Evolutionary conservation across 2,329 filamentous ascomycete genomes (phyloP), one percentile per base, ranked within the genome.

Genomic region (Sporothrix luriei): DNA sequence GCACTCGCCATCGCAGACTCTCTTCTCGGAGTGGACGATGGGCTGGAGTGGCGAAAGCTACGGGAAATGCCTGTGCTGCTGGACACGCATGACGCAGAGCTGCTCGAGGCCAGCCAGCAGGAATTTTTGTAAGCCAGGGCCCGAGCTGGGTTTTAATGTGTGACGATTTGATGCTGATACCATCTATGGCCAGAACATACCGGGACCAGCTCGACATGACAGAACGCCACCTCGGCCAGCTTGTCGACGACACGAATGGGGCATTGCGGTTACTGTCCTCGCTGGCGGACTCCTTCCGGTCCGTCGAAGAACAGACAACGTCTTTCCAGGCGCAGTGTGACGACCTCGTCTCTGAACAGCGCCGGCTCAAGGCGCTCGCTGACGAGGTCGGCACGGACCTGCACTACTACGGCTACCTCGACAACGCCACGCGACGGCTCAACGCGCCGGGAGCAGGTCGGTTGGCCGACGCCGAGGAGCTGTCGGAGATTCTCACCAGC

Each of bases 371-470:
- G 72, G 86, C 85, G 73, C 85, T 99, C 54, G 93, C 93, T 2
- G 88, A 96, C 74, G 90, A 93, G 70, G 90, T 99, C 69, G 90
- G 92, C 33, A 91, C 92, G 29, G 96, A 97, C 75, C 83, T 97
- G n/a, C 90, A 94, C 76, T 97, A 97, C 79, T 99, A 99, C 78
- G 88, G 91, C 24, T 97, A 97, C 77, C 85, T 99, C 6, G 95
- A 99, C 73, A 93, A 90, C 61, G 93, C 94, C 71, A 97, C 93
- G 0, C 87, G 94, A 69, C 87, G 93, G 16, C 87, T 99, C 70
- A 98, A 98, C 82, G 94, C 94, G 0, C 94, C 95, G 0, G 93
- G 94, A 0, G 94, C 94, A 24, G 90, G 92, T 64, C 93, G 90
- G 70, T 84, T 97, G 69, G 94, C 97, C 19, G 91, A 94, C 59